Evolutionary conservation across 768 basidiomycete species (phyloP), one percentile per base, ranked within the genome.

Genomic region (Nidularia pulvinata): DNA sequence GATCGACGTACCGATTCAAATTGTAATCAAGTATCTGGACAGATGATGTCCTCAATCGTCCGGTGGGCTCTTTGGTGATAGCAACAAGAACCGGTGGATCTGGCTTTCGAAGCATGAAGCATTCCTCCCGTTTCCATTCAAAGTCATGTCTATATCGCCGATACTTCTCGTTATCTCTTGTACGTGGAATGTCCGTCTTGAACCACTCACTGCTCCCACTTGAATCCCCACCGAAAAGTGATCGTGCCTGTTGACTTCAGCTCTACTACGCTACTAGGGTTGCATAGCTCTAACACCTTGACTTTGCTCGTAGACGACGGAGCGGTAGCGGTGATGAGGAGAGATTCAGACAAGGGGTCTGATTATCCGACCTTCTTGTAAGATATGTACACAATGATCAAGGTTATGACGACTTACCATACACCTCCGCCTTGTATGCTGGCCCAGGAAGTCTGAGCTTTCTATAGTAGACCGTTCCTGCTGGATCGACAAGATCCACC

Each of bases 1-100:
- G 25, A 2, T 30, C 25, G 25, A 58, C 72, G 46, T 55, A 86
- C 91, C 91, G 73, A 60, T 92, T 84, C 36, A 94, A 74, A 60
- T 94, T 94, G 58, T 93, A 94, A 66, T 94, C 91, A 4, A 94
- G 73, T 25, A 94, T 81, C 61, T 94, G 92, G 32, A 92, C 74
- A 2, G 84, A 77, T 0, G 80, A 67, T 10, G 86, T 84, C 61
- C 83, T 87, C 45, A 87, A 72, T 22, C 82, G 76, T 6, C 88
- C 86, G 2, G 84, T 74, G 1, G 84, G 80, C 55, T 92, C 92
- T 61, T 87, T 91, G 2, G 89, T 91, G 32, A 92, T 77, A 0
- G 90, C 91, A 10, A 94, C 86, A 7, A 93, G 80, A 1, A 94
- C 91, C 4, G 92, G 88, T 5, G 92, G 92, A 58, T 94, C 92